These are phyloP conservation scores for Madurella mycetomatis DNA, from an alignment of 2,329 filamentous ascomycete genomes.

Conservation along the genomic window DNA sequence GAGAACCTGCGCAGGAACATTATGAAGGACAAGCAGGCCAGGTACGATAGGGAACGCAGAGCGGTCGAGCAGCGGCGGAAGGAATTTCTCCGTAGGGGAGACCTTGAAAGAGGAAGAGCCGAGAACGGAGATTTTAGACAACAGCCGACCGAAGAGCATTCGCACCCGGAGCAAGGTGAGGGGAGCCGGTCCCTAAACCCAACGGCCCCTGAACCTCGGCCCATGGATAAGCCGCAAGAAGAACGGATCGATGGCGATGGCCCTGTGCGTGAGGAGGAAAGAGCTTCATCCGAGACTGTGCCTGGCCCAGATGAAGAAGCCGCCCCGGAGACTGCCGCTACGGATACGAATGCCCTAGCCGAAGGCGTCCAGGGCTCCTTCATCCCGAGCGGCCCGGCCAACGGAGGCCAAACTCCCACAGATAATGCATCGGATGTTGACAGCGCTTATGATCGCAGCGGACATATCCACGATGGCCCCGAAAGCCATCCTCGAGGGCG, in stretches of 20 bases:
- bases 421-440: not conserved
- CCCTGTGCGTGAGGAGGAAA: not conserved
- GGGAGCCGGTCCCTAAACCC: not conserved
- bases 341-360: not conserved
- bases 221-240: too few species aligned
- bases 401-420: not conserved
- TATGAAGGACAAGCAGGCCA: slow-evolving; percentile 34
- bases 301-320: not conserved
- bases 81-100: slow-evolving; percentile 31
- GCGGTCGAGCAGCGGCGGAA: slow-evolving; percentile 38
- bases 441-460: not conserved
- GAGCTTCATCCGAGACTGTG: too few species aligned
- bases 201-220: too few species aligned
- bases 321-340: not conserved
- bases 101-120: slow-evolving; percentile 33
- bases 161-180: slow-evolving; percentile 1
- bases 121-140: slow-evolving; percentile 25
- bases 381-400: not conserved
- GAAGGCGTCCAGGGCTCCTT: not conserved
- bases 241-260: too few species aligned
- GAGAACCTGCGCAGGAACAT: slow-evolving; percentile 45
- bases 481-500: slow-evolving; percentile 1
- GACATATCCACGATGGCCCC: slow-evolving; percentile 13
- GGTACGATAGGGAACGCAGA: slow-evolving; percentile 33
- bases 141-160: slow-evolving; percentile 24